Evolutionary conservation across 2,329 filamentous ascomycete species (phyloP).

Genomic region (Exophiala lecanii-corni): DNA sequence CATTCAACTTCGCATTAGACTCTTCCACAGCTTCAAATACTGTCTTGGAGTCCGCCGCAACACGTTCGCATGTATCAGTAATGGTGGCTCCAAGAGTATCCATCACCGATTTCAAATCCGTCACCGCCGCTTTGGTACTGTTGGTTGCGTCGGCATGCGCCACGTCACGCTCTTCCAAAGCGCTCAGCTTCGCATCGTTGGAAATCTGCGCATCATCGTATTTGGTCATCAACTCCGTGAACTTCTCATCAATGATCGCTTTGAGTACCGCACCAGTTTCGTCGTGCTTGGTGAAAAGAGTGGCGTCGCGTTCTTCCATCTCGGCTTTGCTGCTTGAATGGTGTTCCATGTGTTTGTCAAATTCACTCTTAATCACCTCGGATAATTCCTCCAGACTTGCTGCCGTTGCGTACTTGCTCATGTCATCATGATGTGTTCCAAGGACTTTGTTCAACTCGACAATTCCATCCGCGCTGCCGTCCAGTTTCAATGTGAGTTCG

Average conservation of each 20-base stretch:
- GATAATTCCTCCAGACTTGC: constrained; percentile 68
- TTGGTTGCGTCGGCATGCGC: constrained; percentile 70
- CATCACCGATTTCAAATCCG: constrained; percentile 81
- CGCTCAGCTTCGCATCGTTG: constrained; percentile 68
- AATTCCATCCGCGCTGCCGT: constrained; percentile 63
- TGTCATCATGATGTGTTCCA: constrained; percentile 63
- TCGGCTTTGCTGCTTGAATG: constrained; percentile 78
- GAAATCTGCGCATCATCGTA: constrained; percentile 79
- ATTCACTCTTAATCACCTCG: constrained; percentile 74
- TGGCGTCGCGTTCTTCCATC: constrained; percentile 57
- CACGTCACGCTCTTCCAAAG: constrained; percentile 67
- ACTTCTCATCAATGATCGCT: constrained; percentile 66
- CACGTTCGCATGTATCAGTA: constrained; percentile 77
- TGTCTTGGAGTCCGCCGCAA: constrained; percentile 80
- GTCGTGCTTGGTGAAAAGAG: constrained; percentile 55
- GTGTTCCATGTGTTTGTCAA: constrained; percentile 78
- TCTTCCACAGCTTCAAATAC: constrained; percentile 81
- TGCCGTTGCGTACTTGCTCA: constrained; percentile 42
- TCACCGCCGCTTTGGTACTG: constrained; percentile 71
- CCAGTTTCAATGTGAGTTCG: constrained; percentile 70
- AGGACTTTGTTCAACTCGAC: constrained; percentile 53
- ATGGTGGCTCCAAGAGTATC: constrained; percentile 79
- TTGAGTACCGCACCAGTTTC: constrained; percentile 54
- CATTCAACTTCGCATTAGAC: constrained; percentile 69
- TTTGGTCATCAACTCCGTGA: constrained; percentile 75